Evolutionary conservation across 2,329 filamentous ascomycete genomes (phyloP).

Genomic region (Verticillium nonalfalfae): DNA sequence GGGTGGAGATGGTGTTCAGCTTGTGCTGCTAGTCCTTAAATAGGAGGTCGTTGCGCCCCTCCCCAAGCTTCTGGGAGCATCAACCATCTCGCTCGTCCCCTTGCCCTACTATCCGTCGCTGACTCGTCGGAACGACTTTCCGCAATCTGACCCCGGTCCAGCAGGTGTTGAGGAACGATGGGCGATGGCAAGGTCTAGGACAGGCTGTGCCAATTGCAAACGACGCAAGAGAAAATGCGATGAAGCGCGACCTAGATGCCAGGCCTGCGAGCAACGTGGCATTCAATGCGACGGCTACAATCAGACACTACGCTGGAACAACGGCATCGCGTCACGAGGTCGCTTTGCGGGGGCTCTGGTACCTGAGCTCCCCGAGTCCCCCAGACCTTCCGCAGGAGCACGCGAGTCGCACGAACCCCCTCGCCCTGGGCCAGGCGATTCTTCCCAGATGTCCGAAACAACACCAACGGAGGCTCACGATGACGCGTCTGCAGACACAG

Average conservation of each 20-base stretch:
- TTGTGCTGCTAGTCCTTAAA: neutral
- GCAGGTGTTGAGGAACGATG: neutral
- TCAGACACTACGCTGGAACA: constrained; percentile 9
- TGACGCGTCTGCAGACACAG: neutral
- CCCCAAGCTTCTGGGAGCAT: neutral
- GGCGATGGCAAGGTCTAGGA: constrained; percentile 9
- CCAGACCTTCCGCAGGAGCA: neutral
- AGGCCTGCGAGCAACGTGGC: constrained; percentile 6
- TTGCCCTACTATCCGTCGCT: neutral
- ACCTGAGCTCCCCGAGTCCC: neutral
- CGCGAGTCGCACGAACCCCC: neutral
- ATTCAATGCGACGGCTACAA: constrained; percentile 11
- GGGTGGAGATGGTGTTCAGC: neutral
- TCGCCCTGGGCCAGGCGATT: neutral
- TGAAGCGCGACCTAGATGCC: constrained; percentile 11
- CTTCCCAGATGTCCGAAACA: neutral
- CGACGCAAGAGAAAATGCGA: constrained; percentile 13
- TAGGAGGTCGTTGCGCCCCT: constrained; percentile 1
- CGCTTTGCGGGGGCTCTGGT: constrained; percentile 6
- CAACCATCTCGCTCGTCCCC: neutral
- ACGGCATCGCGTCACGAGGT: constrained; percentile 10
- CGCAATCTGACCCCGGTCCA: neutral
- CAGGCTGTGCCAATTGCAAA: constrained; percentile 11
- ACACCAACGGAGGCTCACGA: neutral
- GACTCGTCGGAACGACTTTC: neutral